phyloP scores from a whole-genome alignment of 306 rosid genomes.

The Casuarina equisetifolia region DNA sequence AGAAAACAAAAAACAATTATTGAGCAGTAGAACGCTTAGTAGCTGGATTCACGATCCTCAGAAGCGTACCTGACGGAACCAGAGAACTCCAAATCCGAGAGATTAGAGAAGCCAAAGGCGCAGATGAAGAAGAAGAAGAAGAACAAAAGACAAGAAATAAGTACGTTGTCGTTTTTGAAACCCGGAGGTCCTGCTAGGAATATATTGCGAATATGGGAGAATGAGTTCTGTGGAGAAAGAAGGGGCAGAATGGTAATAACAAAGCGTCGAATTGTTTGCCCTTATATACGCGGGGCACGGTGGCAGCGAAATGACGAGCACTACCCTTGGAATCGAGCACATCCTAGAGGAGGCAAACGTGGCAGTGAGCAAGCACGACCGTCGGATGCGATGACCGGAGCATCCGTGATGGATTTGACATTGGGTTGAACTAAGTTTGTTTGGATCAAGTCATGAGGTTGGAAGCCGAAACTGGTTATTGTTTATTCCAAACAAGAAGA shows the following conservation, averaged over 20 bases:
- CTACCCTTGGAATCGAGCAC: not conserved
- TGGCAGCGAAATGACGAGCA: not conserved
- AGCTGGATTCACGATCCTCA: constrained; percentile 9
- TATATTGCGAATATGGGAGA: not conserved
- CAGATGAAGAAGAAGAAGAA: constrained; percentile 2
- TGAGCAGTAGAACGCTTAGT: constrained; percentile 16
- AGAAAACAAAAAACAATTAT: too few relatives aligned
- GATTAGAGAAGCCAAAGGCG: not conserved
- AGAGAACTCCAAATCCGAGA: not conserved
- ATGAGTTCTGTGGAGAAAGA: not conserved
- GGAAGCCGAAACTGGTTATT: constrained; percentile 10
- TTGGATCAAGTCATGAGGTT: not conserved
- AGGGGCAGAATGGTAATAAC: constrained; percentile 41
- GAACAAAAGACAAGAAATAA: constrained; percentile 20
- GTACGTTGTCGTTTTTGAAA: constrained; percentile 14
- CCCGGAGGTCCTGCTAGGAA: not conserved
- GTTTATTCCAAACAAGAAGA: not conserved
- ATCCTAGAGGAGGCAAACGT: not conserved
- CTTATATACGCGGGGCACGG: not conserved
- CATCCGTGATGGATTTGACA: not conserved
- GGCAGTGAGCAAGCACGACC: constrained; percentile 25
- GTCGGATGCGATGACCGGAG: constrained; percentile 22
- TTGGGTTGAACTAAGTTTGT: not conserved
- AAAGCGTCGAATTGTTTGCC: not conserved
- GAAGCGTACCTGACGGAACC: constrained; percentile 22